A percentile compares a stretch with the other conserved stretches of the same genome.
Conservation (phyloP, 139 green algal species). For the Chlamydomonas applanata region DNA sequence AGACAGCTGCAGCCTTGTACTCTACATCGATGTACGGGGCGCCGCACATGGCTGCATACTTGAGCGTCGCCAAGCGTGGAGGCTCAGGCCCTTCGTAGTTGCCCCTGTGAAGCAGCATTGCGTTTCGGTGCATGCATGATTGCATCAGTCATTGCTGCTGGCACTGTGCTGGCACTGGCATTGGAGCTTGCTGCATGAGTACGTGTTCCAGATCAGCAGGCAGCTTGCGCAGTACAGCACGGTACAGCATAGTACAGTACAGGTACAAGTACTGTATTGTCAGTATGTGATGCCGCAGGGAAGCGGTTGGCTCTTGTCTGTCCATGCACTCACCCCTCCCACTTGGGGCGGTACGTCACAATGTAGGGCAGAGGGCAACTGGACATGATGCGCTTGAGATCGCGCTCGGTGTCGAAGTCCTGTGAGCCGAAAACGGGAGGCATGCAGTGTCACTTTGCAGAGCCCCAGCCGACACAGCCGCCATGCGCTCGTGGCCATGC, state of each 20-base stretch:
- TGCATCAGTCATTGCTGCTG: neutral
- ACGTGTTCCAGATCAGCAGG: too few relatives aligned
- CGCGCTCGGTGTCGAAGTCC: constrained; percentile 52
- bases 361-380: constrained; percentile 70
- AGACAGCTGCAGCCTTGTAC: constrained; percentile 69
- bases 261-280: too few relatives aligned
- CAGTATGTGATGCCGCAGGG: too few relatives aligned
- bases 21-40: constrained; percentile 93
- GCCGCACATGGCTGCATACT: constrained; percentile 66
- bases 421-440: neutral
- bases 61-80: constrained; percentile 67
- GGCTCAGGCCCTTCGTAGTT: constrained; percentile 82
- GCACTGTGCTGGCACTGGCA: neutral
- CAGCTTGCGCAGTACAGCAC: too few relatives aligned
- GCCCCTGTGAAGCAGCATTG: constrained; percentile 76
- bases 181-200: neutral
- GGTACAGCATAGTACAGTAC: too few relatives aligned
- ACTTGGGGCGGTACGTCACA: constrained; percentile 82
- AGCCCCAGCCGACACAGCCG: too few relatives aligned
- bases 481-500: too few relatives aligned
- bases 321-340: constrained; percentile 79
- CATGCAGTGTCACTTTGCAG: too few relatives aligned
- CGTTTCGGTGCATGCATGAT: neutral
- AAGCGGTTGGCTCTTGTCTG: neutral
- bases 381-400: constrained; percentile 66